These are phyloP conservation scores for Fusarium mundagurra DNA, from an alignment of 2,329 filamentous ascomycete genomes.

Conservation along the genomic window DNA sequence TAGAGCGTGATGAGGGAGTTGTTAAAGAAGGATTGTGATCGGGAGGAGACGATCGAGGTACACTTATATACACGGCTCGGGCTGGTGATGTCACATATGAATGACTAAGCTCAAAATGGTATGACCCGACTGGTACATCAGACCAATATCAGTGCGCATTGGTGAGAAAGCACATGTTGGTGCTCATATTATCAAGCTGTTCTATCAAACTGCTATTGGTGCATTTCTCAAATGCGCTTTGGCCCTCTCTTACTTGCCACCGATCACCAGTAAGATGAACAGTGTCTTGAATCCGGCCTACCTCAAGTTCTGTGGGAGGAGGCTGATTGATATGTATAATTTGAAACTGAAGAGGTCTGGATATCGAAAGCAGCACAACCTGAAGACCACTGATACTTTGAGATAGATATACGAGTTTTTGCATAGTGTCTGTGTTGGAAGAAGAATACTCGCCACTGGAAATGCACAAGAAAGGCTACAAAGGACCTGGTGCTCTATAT, in stretches of 20 bases:
- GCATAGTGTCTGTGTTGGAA: background rate
- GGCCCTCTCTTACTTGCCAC: background rate
- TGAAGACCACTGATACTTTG: fast-evolving
- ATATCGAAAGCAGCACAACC: background rate
- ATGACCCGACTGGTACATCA: background rate
- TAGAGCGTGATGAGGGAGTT: background rate
- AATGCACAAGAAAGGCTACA: background rate
- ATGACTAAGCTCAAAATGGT: fast-evolving
- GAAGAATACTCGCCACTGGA: background rate
- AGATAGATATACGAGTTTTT: background rate
- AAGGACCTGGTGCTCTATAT: background rate
- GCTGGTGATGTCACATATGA: background rate
- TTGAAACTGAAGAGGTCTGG: background rate
- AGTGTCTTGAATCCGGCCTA: background rate
- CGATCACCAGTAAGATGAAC: background rate
- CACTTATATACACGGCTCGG: background rate
- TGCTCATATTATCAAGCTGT: fast-evolving
- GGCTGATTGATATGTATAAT: background rate
- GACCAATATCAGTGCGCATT: background rate
- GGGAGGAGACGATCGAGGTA: background rate
- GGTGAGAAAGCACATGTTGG: fast-evolving
- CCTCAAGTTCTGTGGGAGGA: background rate
- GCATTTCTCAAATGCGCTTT: too few species aligned
- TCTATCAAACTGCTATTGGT: background rate
- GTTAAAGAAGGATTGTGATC: fast-evolving